A percentile compares a stretch with the other conserved stretches of the same genome.
Conservation (phyloP, 495 filamentous ascomycete genomes). For the Penicillium bovifimosum region DNA sequence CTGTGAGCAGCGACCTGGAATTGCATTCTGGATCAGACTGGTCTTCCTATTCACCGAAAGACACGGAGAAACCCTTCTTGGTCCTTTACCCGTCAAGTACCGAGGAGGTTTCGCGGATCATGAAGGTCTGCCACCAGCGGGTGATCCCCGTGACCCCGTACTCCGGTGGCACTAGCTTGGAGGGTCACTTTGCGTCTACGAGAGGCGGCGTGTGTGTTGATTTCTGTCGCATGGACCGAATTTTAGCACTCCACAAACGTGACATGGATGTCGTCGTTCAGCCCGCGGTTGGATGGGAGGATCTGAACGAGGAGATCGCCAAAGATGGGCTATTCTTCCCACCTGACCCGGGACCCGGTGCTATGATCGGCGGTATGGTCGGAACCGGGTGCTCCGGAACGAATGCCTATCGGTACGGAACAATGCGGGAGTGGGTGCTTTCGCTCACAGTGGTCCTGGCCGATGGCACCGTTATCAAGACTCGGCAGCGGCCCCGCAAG, state of each 20-base stretch:
- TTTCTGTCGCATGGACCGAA: slow-evolving; percentile 58
- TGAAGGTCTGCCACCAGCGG: slow-evolving; percentile 58
- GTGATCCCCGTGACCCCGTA: slow-evolving; percentile 60
- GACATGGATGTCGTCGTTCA: slow-evolving; percentile 65
- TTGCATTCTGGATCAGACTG: slow-evolving; percentile 80
- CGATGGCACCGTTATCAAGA: slow-evolving; percentile 62
- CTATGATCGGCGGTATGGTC: slow-evolving; percentile 66
- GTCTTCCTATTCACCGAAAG: slow-evolving; percentile 67
- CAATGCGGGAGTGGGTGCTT: slow-evolving; percentile 66
- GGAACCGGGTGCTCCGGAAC: slow-evolving; percentile 62
- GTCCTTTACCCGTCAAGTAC: slow-evolving; percentile 49
- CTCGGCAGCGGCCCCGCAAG: slow-evolving; percentile 58
- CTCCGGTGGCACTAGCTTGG: slow-evolving; percentile 58
- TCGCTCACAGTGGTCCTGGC: slow-evolving; percentile 59
- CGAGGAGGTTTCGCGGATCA: slow-evolving; percentile 53
- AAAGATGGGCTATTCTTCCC: slow-evolving; percentile 59
- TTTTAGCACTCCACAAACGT: slow-evolving; percentile 49
- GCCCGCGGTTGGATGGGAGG: slow-evolving; percentile 60
- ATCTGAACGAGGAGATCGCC: slow-evolving; percentile 52
- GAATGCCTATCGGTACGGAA: slow-evolving; percentile 63
- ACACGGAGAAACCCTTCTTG: slow-evolving; percentile 40
- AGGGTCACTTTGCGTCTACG: slow-evolving; percentile 58
- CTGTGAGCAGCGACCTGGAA: slow-evolving; percentile 57
- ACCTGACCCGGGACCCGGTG: slow-evolving; percentile 61
- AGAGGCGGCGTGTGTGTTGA: slow-evolving; percentile 59